Evolutionary conservation across 352 stramenopile species (phyloP).

Genomic region (Plasmopara halstedii): DNA sequence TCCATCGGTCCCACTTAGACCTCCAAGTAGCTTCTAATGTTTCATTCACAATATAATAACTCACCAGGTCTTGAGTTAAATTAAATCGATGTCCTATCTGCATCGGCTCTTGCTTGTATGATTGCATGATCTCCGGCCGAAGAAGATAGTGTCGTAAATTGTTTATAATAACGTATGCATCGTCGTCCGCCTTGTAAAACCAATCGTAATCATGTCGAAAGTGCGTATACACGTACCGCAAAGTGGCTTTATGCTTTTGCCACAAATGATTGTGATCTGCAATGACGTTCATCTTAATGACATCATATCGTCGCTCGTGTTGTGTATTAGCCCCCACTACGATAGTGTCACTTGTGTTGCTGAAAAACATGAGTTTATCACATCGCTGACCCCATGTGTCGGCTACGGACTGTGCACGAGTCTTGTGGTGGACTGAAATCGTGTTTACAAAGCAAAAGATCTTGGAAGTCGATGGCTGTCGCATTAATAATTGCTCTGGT

Average conservation of each 20-base stretch:
- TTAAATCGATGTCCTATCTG: conserved; percentile 79
- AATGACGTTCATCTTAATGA: conserved; percentile 61
- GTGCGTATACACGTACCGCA: conserved; percentile 59
- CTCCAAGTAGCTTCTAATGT: conserved; percentile 45
- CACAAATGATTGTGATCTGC: conserved; percentile 77
- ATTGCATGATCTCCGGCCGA: conserved; percentile 57
- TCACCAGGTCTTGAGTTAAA: conserved; percentile 55
- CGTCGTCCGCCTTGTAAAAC: conserved; percentile 84
- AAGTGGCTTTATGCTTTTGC: conserved; percentile 75
- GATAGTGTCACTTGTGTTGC: conserved; percentile 52
- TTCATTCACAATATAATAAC: conserved; percentile 74
- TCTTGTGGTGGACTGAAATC: conserved; percentile 61
- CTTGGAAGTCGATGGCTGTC: not conserved
- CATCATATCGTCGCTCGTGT: conserved; percentile 29
- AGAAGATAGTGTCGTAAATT: conserved; percentile 61
- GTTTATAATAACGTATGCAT: conserved; percentile 76
- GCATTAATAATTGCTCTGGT: conserved; percentile 10
- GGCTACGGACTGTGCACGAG: conserved; percentile 50
- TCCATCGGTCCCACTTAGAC: conserved; percentile 52
- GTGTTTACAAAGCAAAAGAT: conserved; percentile 68
- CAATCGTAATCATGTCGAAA: conserved; percentile 78
- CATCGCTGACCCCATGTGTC: conserved; percentile 80
- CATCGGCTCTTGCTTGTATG: conserved; percentile 48
- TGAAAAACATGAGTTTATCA: conserved; percentile 78
- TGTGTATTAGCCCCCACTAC: conserved; percentile 22